phyloP scores from a whole-genome alignment of 1,284 basidiomycete genomes.

The Ganoderma resinaceum region DNA sequence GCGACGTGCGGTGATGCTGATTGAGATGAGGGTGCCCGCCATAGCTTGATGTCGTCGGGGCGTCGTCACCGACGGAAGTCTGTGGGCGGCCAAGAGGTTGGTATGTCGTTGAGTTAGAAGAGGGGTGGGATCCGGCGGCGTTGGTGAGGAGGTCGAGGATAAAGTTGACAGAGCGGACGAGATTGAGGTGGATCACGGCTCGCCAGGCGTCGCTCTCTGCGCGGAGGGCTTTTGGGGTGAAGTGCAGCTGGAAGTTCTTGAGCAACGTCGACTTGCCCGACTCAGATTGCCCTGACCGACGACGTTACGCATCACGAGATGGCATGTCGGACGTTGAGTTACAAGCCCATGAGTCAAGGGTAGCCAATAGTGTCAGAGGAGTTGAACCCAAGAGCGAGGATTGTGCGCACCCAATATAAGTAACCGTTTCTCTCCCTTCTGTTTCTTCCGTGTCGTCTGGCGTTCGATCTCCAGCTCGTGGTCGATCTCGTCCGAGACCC shows the following conservation, averaged over 20 bases:
- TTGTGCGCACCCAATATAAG: conserved; percentile 58
- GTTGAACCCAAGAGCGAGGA: background rate
- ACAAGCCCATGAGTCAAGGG: background rate
- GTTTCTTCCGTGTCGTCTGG: conserved; percentile 44
- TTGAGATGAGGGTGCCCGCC: background rate
- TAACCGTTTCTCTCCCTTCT: conserved; percentile 51
- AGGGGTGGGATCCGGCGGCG: background rate
- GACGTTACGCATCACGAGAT: background rate
- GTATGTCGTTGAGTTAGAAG: conserved; percentile 11
- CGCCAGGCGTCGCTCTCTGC: conserved; percentile 64
- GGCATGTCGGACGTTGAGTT: background rate
- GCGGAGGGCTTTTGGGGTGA: conserved; percentile 62
- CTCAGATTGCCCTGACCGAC: conserved; percentile 62
- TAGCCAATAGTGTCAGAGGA: background rate
- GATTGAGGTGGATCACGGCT: conserved; percentile 66
- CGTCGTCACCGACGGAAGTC: conserved; percentile 10
- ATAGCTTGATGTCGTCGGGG: conserved; percentile 16
- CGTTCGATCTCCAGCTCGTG: conserved; percentile 53
- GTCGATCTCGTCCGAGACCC: conserved; percentile 62
- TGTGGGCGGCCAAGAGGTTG: background rate
- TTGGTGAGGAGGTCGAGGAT: conserved; percentile 53
- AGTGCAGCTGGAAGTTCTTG: conserved; percentile 67
- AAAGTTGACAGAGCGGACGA: conserved; percentile 64
- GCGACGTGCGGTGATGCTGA: conserved; percentile 13
- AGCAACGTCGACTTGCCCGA: conserved; percentile 70